Percentiles rank a stretch among this genome's conserved stretches.
Conservation (phyloP, 1,284 basidiomycete species). For the Microbotryum scabiosae region DNA sequence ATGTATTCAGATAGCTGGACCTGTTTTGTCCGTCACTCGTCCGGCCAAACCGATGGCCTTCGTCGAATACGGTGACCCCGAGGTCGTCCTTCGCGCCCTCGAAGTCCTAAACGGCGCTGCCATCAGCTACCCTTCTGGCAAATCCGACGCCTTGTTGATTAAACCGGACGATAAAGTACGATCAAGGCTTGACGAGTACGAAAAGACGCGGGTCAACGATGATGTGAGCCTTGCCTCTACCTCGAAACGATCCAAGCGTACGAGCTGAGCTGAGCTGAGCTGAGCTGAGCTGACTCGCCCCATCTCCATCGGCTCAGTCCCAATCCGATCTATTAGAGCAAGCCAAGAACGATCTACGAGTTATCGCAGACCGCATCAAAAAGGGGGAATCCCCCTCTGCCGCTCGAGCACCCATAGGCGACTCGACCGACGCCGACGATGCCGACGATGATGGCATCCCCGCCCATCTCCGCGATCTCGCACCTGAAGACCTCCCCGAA, state of each 20-base stretch:
- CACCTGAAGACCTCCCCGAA: slow-evolving; percentile 37
- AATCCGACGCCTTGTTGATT: slow-evolving; percentile 30
- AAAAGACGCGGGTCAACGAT: slow-evolving; percentile 27
- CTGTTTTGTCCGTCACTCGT: slow-evolving; percentile 33
- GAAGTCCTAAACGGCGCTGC: slow-evolving; percentile 34
- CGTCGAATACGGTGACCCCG: slow-evolving; percentile 37
- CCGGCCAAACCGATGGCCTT: slow-evolving; percentile 36
- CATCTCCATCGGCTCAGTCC: slow-evolving; percentile 1
- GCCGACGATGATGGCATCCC: slow-evolving; percentile 8
- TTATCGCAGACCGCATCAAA: slow-evolving; percentile 19
- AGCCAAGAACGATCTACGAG: slow-evolving; percentile 21
- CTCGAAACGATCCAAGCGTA: no score
- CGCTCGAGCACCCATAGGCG: slow-evolving; percentile 4
- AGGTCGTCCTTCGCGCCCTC: slow-evolving; percentile 36
- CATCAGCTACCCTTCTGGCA: slow-evolving; percentile 27
- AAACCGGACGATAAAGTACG: slow-evolving; percentile 38
- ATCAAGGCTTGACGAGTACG: slow-evolving; percentile 35
- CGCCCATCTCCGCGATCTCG: slow-evolving; percentile 35
- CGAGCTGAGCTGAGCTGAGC: no score
- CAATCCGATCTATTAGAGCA: slow-evolving; percentile 22
- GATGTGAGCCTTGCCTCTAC: no score
- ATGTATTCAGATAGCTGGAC: slow-evolving; percentile 31
- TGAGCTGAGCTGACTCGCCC: not conserved
- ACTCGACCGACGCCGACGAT: not conserved
- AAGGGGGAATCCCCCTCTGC: slow-evolving; percentile 14